Evolutionary conservation across 306 rosid species (phyloP).

Genomic region (Vachellia collinsii): DNA sequence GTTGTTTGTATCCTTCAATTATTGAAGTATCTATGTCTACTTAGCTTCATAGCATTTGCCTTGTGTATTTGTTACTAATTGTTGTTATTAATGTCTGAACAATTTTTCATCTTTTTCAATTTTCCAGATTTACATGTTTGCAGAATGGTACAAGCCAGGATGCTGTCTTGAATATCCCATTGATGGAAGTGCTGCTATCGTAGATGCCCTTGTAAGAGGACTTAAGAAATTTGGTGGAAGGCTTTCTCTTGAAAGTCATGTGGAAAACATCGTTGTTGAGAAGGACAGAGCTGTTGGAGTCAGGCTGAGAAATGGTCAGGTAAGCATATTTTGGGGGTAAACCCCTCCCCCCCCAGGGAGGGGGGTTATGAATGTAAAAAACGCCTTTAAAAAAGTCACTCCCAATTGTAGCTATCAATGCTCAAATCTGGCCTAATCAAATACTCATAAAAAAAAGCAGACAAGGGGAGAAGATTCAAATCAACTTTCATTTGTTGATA

Average conservation of each 20-base stretch:
- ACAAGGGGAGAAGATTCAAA: background rate
- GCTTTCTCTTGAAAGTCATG: constrained; percentile 80
- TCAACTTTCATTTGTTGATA: background rate
- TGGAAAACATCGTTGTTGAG: constrained; percentile 70
- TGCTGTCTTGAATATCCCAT: constrained; percentile 91
- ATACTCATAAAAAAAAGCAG: no score
- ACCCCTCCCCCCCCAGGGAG: no score
- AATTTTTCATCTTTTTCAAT: background rate
- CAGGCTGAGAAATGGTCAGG: constrained; percentile 78
- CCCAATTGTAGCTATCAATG: no score
- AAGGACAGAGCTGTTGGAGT: constrained; percentile 84
- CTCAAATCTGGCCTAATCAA: no score
- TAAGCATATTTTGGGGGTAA: constrained; percentile 43
- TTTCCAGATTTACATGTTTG: constrained; percentile 86
- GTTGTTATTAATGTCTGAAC: constrained; percentile 12
- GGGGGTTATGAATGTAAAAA: no score
- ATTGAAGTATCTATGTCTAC: background rate
- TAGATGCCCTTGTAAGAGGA: constrained; percentile 85
- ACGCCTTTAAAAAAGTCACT: no score
- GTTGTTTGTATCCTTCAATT: background rate
- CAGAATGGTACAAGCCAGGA: constrained; percentile 95
- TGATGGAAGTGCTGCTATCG: constrained; percentile 73
- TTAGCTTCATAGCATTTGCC: background rate
- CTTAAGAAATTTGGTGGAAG: constrained; percentile 80
- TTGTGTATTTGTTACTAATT: background rate